These are phyloP conservation scores for Fusarium sp. DNA, from an alignment of 2,329 filamentous ascomycete species.

Conservation along the genomic window DNA sequence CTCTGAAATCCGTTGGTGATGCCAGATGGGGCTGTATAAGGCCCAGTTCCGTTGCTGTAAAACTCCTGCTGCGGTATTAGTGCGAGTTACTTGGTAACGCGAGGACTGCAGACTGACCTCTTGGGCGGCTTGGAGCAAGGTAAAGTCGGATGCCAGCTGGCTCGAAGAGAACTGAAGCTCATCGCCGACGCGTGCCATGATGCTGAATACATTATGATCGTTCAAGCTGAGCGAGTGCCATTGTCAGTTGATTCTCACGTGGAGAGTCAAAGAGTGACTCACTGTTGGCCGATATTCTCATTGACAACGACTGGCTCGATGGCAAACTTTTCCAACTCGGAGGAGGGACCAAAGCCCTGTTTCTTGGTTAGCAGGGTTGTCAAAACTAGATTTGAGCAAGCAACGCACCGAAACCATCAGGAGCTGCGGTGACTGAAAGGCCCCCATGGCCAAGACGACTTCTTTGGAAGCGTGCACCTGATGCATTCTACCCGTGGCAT, in stretches of 20 bases:
- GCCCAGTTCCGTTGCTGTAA: slow-evolving; percentile 4
- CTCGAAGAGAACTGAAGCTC: slow-evolving; percentile 4
- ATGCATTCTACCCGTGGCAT: not conserved
- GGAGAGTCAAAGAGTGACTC: not conserved
- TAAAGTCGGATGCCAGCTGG: not conserved
- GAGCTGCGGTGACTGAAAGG: slow-evolving; percentile 15
- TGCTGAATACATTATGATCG: slow-evolving; percentile 11
- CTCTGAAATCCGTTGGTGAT: slow-evolving; percentile 16
- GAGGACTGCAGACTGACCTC: not conserved
- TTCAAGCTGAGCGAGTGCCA: not conserved
- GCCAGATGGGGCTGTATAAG: slow-evolving; percentile 1
- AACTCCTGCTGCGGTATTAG: not conserved
- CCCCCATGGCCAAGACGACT: slow-evolving; percentile 4
- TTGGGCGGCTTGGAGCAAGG: slow-evolving; percentile 3
- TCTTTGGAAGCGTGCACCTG: slow-evolving; percentile 4
- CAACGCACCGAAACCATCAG: slow-evolving; percentile 12
- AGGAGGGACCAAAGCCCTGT: not conserved
- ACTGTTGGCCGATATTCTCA: slow-evolving; percentile 19
- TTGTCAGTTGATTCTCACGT: accelerated
- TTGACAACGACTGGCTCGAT: slow-evolving; percentile 17
- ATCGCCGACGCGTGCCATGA: slow-evolving; percentile 7
- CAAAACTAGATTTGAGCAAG: accelerated
- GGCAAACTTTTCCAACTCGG: slow-evolving; percentile 1
- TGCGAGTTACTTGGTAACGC: not conserved
- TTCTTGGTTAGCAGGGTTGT: not conserved